Conservation (phyloP, 2,329 filamentous ascomycete genomes). For the Capronia coronata region DNA sequence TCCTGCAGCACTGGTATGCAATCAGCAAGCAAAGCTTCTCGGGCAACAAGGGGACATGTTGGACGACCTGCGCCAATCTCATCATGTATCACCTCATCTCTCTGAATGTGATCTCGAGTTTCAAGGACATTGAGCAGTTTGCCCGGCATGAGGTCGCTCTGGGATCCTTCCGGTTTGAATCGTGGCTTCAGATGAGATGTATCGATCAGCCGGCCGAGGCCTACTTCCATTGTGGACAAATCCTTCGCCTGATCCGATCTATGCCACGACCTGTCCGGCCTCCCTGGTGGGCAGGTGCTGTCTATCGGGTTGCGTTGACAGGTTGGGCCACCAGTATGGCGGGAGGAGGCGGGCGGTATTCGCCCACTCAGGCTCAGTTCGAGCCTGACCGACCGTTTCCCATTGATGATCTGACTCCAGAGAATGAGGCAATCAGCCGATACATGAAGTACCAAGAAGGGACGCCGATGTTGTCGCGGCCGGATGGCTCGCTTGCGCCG, state of each 20-base stretch:
- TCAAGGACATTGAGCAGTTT: conserved; percentile 60
- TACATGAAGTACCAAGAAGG: conserved; percentile 51
- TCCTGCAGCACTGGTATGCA: conserved; percentile 62
- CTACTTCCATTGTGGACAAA: conserved; percentile 62
- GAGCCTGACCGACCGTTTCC: conserved; percentile 41
- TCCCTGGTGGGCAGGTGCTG: conserved; percentile 63
- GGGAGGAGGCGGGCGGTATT: conserved; percentile 40
- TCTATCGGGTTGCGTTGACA: conserved; percentile 61
- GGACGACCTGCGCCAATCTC: conserved; percentile 58
- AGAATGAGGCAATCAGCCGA: conserved; percentile 46
- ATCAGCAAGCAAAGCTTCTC: conserved; percentile 54
- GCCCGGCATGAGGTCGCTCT: conserved; percentile 57
- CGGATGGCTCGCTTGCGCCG: conserved; percentile 43
- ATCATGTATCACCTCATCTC: conserved; percentile 65
- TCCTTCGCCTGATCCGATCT: conserved; percentile 53
- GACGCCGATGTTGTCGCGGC: conserved; percentile 46
- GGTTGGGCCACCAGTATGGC: conserved; percentile 58
- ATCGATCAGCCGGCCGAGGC: conserved; percentile 59
- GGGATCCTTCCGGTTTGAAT: conserved; percentile 49
- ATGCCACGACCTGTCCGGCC: conserved; percentile 58
- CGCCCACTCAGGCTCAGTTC: conserved; percentile 28
- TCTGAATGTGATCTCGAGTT: conserved; percentile 61
- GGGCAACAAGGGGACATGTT: conserved; percentile 48
- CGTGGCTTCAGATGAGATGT: conserved; percentile 55
- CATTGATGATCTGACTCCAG: conserved; percentile 46